Evolutionary conservation across 768 basidiomycete genomes (phyloP).

Genomic region (Termitomyces sp.): DNA sequence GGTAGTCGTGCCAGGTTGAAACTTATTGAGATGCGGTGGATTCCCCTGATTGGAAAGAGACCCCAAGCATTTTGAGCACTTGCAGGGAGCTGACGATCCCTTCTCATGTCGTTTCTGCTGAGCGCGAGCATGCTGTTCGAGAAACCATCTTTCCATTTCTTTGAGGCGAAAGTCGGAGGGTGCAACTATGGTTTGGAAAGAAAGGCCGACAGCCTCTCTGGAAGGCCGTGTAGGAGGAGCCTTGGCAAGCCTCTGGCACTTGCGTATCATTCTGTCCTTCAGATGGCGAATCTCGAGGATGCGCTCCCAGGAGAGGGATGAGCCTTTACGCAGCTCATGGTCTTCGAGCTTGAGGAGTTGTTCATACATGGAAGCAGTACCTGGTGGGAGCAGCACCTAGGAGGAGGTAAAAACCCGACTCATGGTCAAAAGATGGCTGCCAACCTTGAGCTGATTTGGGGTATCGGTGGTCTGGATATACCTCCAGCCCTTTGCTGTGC

Average conservation of each 20-base stretch:
- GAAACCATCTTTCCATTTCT: slow-evolving; percentile 79
- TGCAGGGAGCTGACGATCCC: slow-evolving; percentile 12
- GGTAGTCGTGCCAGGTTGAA: not conserved
- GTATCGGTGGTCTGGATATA: slow-evolving; percentile 78
- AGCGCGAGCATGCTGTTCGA: slow-evolving; percentile 45
- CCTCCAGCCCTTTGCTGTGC: slow-evolving; percentile 56
- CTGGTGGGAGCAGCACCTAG: slow-evolving; percentile 67
- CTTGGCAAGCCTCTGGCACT: slow-evolving; percentile 63
- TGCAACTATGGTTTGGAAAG: slow-evolving; percentile 65
- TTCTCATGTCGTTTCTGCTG: slow-evolving; percentile 12
- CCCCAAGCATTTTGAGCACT: slow-evolving; percentile 22
- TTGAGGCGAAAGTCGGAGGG: slow-evolving; percentile 71
- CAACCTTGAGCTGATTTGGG: slow-evolving; percentile 68
- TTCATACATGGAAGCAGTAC: slow-evolving; percentile 61
- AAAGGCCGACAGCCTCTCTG: slow-evolving; percentile 27
- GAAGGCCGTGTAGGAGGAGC: slow-evolving; percentile 22
- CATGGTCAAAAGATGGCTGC: not conserved
- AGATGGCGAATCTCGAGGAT: slow-evolving; percentile 72
- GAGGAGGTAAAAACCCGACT: not conserved
- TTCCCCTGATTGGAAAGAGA: not conserved
- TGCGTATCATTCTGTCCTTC: slow-evolving; percentile 81
- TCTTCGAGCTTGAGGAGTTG: slow-evolving; percentile 62
- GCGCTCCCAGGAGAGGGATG: slow-evolving; percentile 58
- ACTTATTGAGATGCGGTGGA: slow-evolving; percentile 5
- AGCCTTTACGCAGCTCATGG: slow-evolving; percentile 56